Conservation (phyloP, 306 rosid species). For the Albizia julibrissin region DNA sequence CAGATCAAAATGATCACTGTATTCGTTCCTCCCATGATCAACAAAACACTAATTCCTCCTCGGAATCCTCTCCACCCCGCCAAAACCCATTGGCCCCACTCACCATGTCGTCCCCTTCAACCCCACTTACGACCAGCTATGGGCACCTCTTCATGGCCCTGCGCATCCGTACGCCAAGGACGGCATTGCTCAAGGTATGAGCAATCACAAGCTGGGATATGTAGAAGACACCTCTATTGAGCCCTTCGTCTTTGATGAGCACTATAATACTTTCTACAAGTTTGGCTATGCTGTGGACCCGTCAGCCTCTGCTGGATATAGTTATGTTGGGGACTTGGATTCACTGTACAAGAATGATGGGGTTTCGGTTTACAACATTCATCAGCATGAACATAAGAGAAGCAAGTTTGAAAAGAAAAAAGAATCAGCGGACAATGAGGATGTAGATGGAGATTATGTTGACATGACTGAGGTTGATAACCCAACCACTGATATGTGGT, state of each 20-base stretch:
- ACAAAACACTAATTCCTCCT: slow-evolving; percentile 53
- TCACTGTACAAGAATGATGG: slow-evolving; percentile 66
- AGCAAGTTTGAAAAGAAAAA: slow-evolving; percentile 61
- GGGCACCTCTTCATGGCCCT: slow-evolving; percentile 91
- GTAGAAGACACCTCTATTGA: slow-evolving; percentile 88
- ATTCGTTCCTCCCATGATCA: slow-evolving; percentile 25
- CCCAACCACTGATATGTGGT: slow-evolving; percentile 78
- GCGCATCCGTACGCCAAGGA: slow-evolving; percentile 94
- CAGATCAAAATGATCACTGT: slow-evolving; percentile 47
- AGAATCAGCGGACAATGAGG: slow-evolving; percentile 30
- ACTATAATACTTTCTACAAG: slow-evolving; percentile 87
- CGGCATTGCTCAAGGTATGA: slow-evolving; percentile 91
- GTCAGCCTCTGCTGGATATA: slow-evolving; percentile 71
- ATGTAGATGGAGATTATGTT: neutral
- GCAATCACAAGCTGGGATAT: slow-evolving; percentile 94
- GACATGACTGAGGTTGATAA: slow-evolving; percentile 56
- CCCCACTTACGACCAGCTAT: slow-evolving; percentile 91
- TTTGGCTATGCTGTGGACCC: slow-evolving; percentile 96
- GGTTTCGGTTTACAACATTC: slow-evolving; percentile 71
- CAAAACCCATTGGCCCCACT: slow-evolving; percentile 77
- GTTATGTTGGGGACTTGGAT: slow-evolving; percentile 72
- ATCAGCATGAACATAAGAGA: slow-evolving; percentile 79
- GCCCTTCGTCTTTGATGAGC: slow-evolving; percentile 89
- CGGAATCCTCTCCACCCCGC: slow-evolving; percentile 76
- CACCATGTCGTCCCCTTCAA: slow-evolving; percentile 74